Conservation (phyloP, 139 green algal genomes). For the Penium margaritaceum region DNA sequence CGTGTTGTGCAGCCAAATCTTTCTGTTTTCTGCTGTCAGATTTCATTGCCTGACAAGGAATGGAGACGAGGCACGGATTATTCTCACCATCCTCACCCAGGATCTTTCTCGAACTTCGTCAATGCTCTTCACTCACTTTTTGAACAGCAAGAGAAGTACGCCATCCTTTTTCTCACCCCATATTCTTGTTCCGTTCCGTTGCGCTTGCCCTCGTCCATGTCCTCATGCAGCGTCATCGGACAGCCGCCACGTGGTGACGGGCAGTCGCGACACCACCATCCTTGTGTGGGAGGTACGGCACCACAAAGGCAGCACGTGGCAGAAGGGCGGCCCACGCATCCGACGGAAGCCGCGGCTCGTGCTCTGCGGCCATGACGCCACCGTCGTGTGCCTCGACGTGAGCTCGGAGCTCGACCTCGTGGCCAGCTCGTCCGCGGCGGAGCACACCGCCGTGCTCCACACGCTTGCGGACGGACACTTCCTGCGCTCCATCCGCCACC, state of each 20-base stretch:
- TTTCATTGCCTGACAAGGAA: background rate
- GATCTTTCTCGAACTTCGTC: background rate
- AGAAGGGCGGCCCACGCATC: too few relatives aligned
- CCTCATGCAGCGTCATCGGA: background rate
- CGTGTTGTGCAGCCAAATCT: background rate
- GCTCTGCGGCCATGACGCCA: constrained; percentile 58
- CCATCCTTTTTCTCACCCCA: background rate
- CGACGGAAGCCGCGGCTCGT: constrained; percentile 37
- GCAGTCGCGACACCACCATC: constrained; percentile 59
- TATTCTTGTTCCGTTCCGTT: too few relatives aligned
- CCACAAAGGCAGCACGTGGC: background rate
- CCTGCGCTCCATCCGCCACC: constrained; percentile 43
- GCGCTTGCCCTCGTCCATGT: background rate
- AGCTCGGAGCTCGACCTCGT: constrained; percentile 57
- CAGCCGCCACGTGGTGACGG: constrained; percentile 42
- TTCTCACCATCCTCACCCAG: background rate
- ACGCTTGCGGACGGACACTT: constrained; percentile 48
- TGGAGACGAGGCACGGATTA: background rate
- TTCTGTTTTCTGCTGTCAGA: background rate
- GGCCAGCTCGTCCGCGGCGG: constrained; percentile 8
- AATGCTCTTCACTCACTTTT: background rate
- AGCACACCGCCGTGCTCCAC: constrained; percentile 57
- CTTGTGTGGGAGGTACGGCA: constrained; percentile 64
- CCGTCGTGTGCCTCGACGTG: constrained; percentile 52
- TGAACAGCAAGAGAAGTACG: too few relatives aligned